Base-by-base conservation (phyloP, 2,329 filamentous ascomycete genomes). In the Fusarium mundagurra region DNA sequence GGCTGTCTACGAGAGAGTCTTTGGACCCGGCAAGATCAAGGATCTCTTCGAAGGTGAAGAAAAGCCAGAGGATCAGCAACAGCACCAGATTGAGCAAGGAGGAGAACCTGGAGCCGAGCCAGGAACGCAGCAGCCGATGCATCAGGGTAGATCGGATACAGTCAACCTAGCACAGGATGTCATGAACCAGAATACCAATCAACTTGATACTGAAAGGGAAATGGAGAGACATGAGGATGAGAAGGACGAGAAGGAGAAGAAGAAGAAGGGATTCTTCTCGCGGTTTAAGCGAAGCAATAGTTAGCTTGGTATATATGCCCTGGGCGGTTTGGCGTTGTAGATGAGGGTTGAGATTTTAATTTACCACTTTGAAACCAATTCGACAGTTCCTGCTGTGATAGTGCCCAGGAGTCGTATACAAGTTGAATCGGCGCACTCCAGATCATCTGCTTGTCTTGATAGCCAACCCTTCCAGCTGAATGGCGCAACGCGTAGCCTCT, bases 141-240 rank as follows among this genome's bases (percentile, higher is more conserved):
- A 58, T 16, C 68, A 63, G 0, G 70, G 64, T n/a, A 76, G 80
- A 29, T 76, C 82, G 27, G 82, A 84, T 45, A 85, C 86, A 8
- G 83, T 89, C n/a, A 83, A 84, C 34, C 76, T 85, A 33, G 88
- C 88, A 0, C 84, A 87, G 66, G 81, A 88, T 72, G 84, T 89
- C 41, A 89, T 89, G 87, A 83, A 88, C 50, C 83, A 87, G 18
- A 84, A 89, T 62, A 90, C 88, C 0, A 86, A 82, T 13, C 85
- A 89, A 75, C 75, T 90, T 9, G 86, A 89, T 39, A 81, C 80
- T 6, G 81, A 86, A 53, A 76, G 81, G 53, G 77, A 82, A 41
- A 51, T 78, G 58, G 58, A 61, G 31, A 75, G 67, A 4, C 69
- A 70, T 7, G 45, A 63, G 17, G 60, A 61, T 1, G 61, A 64